phyloP scores from a whole-genome alignment of 257 asterid species.

The Jaltomata sinuosa region DNA sequence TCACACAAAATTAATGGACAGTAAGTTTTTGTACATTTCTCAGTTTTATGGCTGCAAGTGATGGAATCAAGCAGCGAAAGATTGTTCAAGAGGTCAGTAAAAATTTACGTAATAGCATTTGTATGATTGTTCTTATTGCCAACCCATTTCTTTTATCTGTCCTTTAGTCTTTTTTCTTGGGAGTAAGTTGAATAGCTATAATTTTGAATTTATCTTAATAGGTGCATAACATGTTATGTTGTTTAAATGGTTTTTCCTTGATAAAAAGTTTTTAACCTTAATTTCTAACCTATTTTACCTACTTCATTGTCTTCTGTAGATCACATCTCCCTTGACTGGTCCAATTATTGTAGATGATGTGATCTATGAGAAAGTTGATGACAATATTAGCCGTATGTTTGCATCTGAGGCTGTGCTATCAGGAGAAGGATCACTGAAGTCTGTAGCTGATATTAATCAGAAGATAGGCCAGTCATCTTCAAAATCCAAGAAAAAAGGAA shows the following conservation, averaged over 20 bases:
- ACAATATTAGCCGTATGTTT: slow-evolving; percentile 28
- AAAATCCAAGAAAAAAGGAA: slow-evolving; percentile 38
- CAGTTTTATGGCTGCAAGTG: slow-evolving; percentile 84
- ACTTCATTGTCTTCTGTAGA: slow-evolving; percentile 26
- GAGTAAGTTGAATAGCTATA: neutral
- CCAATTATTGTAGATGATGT: slow-evolving; percentile 82
- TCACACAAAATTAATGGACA: too few species aligned
- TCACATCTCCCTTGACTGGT: slow-evolving; percentile 70
- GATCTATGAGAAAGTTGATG: slow-evolving; percentile 49
- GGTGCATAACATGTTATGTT: neutral
- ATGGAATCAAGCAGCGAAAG: slow-evolving; percentile 61
- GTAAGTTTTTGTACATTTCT: neutral
- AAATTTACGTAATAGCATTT: neutral
- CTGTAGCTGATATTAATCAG: slow-evolving; percentile 20
- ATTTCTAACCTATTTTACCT: neutral
- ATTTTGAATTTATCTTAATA: neutral
- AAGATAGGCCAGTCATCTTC: slow-evolving; percentile 24
- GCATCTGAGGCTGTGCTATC: slow-evolving; percentile 69
- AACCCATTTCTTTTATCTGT: neutral
- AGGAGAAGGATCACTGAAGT: slow-evolving; percentile 21
- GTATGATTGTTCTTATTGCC: neutral
- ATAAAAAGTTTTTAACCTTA: neutral
- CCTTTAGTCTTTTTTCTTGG: neutral
- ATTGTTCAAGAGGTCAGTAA: slow-evolving; percentile 59
- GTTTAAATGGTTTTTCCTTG: neutral